Evolutionary conservation across 805 yeast genomes (phyloP).

Genomic region (Lipomyces mesembrius): DNA sequence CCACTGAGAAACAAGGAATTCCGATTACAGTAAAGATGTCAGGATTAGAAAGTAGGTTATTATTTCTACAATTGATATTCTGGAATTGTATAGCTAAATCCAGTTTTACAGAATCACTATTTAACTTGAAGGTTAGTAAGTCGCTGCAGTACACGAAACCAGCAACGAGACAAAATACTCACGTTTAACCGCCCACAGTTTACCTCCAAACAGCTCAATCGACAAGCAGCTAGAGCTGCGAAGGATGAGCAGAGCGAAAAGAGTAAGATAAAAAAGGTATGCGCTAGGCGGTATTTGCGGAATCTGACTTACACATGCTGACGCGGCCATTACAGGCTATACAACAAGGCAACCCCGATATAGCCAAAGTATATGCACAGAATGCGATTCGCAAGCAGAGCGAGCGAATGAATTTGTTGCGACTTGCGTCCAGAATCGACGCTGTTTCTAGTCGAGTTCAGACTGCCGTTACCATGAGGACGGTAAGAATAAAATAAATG

Average conservation of each 20-base stretch:
- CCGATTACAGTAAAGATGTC: constrained; percentile 43
- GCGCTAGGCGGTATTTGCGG: constrained; percentile 12
- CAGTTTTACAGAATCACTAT: constrained; percentile 56
- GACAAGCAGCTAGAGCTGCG: constrained; percentile 88
- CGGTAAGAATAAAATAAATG: constrained; percentile 17
- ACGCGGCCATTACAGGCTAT: constrained; percentile 55
- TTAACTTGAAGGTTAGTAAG: constrained; percentile 58
- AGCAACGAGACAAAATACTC: background rate
- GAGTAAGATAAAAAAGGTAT: constrained; percentile 76
- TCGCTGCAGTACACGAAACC: background rate
- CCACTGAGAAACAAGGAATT: background rate
- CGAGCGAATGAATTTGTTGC: constrained; percentile 78
- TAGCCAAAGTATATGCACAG: constrained; percentile 92
- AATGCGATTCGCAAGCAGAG: constrained; percentile 91
- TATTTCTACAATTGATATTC: background rate
- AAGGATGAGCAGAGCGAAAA: constrained; percentile 89
- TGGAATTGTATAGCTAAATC: constrained; percentile 21
- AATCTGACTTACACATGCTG: background rate
- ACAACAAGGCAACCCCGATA: constrained; percentile 83
- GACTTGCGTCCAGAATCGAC: constrained; percentile 87
- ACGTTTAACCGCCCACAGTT: constrained; percentile 51
- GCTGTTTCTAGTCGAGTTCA: constrained; percentile 95
- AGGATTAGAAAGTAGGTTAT: constrained; percentile 51
- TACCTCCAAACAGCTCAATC: constrained; percentile 88
- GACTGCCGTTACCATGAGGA: constrained; percentile 96